A percentile compares a stretch with the other conserved stretches of the same genome.
phyloP scores from a whole-genome alignment of 805 yeast species.

The Saccharomycopsis capsularis region DNA sequence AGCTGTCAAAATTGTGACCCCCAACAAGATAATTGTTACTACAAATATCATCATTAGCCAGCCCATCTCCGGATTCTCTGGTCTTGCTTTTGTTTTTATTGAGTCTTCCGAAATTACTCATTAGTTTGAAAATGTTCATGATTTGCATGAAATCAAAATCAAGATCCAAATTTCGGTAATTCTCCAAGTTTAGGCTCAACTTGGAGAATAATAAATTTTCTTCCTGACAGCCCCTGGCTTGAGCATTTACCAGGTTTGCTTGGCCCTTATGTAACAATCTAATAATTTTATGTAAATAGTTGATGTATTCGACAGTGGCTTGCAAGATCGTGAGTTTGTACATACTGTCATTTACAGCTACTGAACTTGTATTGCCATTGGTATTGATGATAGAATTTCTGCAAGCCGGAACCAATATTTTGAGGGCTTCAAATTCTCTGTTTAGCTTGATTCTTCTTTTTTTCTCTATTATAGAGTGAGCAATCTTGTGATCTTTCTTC shows the following conservation, averaged over 20 bases:
- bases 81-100: background rate
- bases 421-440: conserved; percentile 75
- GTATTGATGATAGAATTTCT: conserved; percentile 34
- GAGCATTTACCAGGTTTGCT: too few relatives aligned
- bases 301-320: conserved; percentile 75
- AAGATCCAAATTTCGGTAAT: conserved; percentile 50
- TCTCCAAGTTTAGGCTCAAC: conserved; percentile 51
- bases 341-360: conserved; percentile 50
- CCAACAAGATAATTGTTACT: background rate
- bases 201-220: conserved; percentile 42
- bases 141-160: conserved; percentile 42
- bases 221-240: too few relatives aligned
- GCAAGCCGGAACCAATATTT: conserved; percentile 74
- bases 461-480: conserved; percentile 76
- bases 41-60: background rate
- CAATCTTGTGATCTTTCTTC: conserved; percentile 43
- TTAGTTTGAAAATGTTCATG: conserved; percentile 20
- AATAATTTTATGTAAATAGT: conserved; percentile 57
- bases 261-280: conserved; percentile 39
- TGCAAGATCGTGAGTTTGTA: conserved; percentile 76
- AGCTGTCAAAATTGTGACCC: conserved; percentile 11
- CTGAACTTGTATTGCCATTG: conserved; percentile 17
- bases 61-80: background rate
- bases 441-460: conserved; percentile 73
- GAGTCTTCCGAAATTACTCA: conserved; percentile 9